A percentile compares a stretch with the other conserved stretches of the same genome.
Evolutionary conservation across 192 early-diverging fungal genomes (phyloP).

Genomic region (Chytriomyces hyalinus): DNA sequence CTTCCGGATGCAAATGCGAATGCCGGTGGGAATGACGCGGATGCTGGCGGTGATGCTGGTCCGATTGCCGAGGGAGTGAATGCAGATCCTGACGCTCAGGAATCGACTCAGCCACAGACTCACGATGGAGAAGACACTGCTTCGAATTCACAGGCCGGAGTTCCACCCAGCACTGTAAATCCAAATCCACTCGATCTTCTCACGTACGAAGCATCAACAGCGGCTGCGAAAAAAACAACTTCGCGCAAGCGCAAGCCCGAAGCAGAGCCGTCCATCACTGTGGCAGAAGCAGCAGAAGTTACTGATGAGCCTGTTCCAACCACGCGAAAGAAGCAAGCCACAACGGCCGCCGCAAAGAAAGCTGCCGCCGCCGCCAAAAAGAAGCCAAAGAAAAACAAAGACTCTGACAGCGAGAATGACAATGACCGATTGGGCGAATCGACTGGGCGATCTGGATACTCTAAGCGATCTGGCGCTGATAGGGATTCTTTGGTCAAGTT

Average conservation of each 20-base stretch:
- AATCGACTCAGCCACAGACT: neutral
- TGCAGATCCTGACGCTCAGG: neutral
- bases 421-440: neutral
- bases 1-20: constrained; percentile 9
- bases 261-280: neutral
- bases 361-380: neutral
- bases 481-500: constrained; percentile 8
- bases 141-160: neutral
- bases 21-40: neutral
- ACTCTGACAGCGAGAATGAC: neutral
- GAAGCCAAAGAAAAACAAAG: constrained; percentile 10
- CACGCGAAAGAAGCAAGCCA: neutral
- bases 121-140: neutral
- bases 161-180: too few relatives aligned
- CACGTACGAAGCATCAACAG: neutral
- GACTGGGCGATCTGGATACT: neutral
- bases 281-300: neutral
- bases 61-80: neutral
- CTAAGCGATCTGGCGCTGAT: constrained; percentile 10
- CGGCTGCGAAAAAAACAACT: neutral
- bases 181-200: neutral
- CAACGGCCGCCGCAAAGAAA: neutral
- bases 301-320: neutral
- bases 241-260: neutral
- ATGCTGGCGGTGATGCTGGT: neutral